Percentiles rank a stretch among this genome's conserved stretches.
Evolutionary conservation across 495 filamentous ascomycete species (phyloP).

Genomic region (Stereocaulon alpinum): DNA sequence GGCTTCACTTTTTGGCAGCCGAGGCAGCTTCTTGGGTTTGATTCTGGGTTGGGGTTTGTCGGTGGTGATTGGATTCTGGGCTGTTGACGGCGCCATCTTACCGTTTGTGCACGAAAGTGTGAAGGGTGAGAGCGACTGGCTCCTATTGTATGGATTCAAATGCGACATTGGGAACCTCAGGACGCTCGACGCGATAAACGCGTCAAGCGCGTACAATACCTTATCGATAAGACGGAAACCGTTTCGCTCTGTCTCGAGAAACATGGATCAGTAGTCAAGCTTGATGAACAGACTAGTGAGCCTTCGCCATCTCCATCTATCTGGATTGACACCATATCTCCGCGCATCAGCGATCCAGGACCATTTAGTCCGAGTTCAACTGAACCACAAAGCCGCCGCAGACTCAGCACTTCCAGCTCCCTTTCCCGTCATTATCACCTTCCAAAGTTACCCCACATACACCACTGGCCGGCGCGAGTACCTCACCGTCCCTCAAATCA

Average conservation of each 20-base stretch:
- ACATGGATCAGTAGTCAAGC: not conserved
- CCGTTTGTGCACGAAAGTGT: too few relatives aligned
- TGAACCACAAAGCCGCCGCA: constrained; percentile 26
- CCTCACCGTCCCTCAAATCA: constrained; percentile 35
- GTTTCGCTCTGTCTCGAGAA: not conserved
- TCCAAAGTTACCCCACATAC: constrained; percentile 76
- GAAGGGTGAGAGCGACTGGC: too few relatives aligned
- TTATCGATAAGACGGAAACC: not conserved
- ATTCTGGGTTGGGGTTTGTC: not conserved
- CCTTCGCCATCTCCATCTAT: constrained; percentile 54
- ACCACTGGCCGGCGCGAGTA: constrained; percentile 82
- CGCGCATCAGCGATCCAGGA: constrained; percentile 41
- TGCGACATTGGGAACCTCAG: too few relatives aligned
- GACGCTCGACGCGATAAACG: too few relatives aligned
- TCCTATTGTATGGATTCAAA: not conserved
- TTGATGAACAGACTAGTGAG: not conserved
- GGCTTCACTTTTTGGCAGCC: constrained; percentile 36
- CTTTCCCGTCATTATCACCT: constrained; percentile 65
- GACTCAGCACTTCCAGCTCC: constrained; percentile 39
- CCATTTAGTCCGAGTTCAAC: constrained; percentile 36
- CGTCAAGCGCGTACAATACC: too few relatives aligned
- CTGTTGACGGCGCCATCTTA: not conserved
- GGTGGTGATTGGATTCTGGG: not conserved
- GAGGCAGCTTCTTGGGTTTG: constrained; percentile 34
- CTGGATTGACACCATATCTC: constrained; percentile 42